Base-by-base conservation (phyloP, 805 yeast species). In the Tetrapisispora nanseiensis region DNA sequence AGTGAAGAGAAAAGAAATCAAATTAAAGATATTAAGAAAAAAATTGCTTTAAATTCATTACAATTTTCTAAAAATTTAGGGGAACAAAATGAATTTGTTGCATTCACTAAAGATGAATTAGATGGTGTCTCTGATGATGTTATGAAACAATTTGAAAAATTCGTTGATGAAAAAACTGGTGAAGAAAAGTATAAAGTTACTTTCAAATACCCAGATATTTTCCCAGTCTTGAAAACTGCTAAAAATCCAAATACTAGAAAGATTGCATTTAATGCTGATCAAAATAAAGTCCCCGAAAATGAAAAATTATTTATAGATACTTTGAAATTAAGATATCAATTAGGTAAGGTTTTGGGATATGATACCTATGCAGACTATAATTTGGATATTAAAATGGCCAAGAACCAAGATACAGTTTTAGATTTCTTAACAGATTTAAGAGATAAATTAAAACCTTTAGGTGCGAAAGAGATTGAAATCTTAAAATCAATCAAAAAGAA, bases 301-400 rank as follows among this genome's bases (percentile, higher is more conserved):
- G 81, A 77, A 22, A 73, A 68, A 0, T 60, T 85, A 32, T 68
- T 86, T 40, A 59, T 65, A 16, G 70, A 79, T 44, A 78, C 89
- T 7, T 72, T 86, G 40, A 65, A 70, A 49, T 52, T 79, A 41
- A 74, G 95, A 55, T 74, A 72, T 27, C 64, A 80, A 51, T 62
- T 80, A 43, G 86, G 94, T 2, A 55, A 71, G 34, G 45, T 74
- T 7, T 66, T 85, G 53, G 92, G 87, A 18, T 86, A 81, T 61
- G 61, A 71, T 8, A 75, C 75, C 43, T 86, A 74, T 60, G 78
- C 92, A 1, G 82, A 79, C 41, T 84, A 73, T 55, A 74, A 78
- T 27, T 68, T 86, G 49, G 90, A 85, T 48, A 81, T 78, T 41
- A 74, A 86, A 58, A 81, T 86, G 89, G 95, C 95, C 33, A 82